These are phyloP conservation scores for Boletus vermiculosoides DNA, from an alignment of 768 basidiomycete genomes.

Conservation along the genomic window DNA sequence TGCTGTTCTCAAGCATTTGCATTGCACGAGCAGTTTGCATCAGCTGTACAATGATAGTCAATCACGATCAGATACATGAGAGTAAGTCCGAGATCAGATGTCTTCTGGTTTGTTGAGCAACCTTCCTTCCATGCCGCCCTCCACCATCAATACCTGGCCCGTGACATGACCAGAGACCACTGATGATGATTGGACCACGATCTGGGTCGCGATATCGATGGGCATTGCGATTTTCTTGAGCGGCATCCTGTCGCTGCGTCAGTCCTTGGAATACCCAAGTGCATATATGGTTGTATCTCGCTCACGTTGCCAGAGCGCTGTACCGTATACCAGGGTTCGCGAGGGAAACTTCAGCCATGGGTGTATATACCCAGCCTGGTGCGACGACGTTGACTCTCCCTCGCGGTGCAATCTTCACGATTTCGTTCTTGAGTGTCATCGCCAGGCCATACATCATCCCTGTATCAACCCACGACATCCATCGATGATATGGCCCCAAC, in stretches of 20 bases:
- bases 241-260: slow-evolving; percentile 46
- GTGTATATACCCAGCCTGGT: slow-evolving; percentile 66
- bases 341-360: slow-evolving; percentile 59
- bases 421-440: slow-evolving; percentile 70
- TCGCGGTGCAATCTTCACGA: slow-evolving; percentile 65
- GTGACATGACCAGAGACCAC: slow-evolving; percentile 60
- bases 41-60: background rate
- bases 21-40: background rate
- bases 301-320: slow-evolving; percentile 64
- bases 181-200: slow-evolving; percentile 56
- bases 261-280: background rate
- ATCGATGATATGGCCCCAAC: background rate
- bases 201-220: slow-evolving; percentile 61
- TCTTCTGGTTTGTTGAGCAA: background rate
- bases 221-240: slow-evolving; percentile 66
- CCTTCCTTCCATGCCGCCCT: background rate
- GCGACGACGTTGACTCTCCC: slow-evolving; percentile 66
- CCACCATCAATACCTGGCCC: background rate
- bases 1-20: background rate
- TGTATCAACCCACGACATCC: slow-evolving; percentile 17
- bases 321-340: slow-evolving; percentile 54
- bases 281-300: background rate
- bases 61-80: background rate
- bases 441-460: slow-evolving; percentile 72
- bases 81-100: background rate